Evolutionary conservation across 768 basidiomycete species (phyloP).

Genomic region (Coprinopsis marcescibilis): DNA sequence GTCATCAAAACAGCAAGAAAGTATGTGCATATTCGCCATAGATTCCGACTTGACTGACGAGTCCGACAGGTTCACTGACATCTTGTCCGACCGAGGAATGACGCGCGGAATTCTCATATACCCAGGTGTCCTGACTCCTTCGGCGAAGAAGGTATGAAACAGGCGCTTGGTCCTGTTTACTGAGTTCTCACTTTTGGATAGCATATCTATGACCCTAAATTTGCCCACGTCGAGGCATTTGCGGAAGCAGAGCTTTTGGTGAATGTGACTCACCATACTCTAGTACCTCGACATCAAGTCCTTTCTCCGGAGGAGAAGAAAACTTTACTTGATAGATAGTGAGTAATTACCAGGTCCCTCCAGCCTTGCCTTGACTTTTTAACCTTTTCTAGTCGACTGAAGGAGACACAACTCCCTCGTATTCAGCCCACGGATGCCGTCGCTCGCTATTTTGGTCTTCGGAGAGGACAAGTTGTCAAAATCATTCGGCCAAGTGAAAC

Average conservation of each 20-base stretch:
- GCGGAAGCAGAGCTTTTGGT: slow-evolving; percentile 94
- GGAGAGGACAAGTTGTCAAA: slow-evolving; percentile 95
- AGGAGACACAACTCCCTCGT: slow-evolving; percentile 95
- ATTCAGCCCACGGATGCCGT: slow-evolving; percentile 97
- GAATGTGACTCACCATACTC: slow-evolving; percentile 93
- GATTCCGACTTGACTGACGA: slow-evolving; percentile 10
- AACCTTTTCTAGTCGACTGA: slow-evolving; percentile 65
- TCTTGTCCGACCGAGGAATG: slow-evolving; percentile 89
- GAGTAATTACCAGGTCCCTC: slow-evolving; percentile 28
- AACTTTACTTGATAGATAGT: slow-evolving; percentile 88
- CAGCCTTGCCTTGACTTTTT: slow-evolving; percentile 12
- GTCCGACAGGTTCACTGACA: slow-evolving; percentile 67
- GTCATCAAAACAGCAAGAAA: slow-evolving; percentile 98
- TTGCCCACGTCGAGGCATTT: slow-evolving; percentile 91
- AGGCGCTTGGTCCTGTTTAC: slow-evolving; percentile 1
- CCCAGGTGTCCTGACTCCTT: slow-evolving; percentile 93
- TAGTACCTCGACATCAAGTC: slow-evolving; percentile 92
- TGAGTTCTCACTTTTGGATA: slow-evolving; percentile 26
- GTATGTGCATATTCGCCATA: slow-evolving; percentile 39
- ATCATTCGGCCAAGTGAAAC: slow-evolving; percentile 97
- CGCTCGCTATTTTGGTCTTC: slow-evolving; percentile 95
- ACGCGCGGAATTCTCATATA: slow-evolving; percentile 92
- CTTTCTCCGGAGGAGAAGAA: slow-evolving; percentile 83
- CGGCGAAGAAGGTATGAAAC: slow-evolving; percentile 78
- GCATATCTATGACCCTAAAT: slow-evolving; percentile 83